Conservation (phyloP, 352 stramenopile genomes). For the Elongisporangium prolatum region DNA sequence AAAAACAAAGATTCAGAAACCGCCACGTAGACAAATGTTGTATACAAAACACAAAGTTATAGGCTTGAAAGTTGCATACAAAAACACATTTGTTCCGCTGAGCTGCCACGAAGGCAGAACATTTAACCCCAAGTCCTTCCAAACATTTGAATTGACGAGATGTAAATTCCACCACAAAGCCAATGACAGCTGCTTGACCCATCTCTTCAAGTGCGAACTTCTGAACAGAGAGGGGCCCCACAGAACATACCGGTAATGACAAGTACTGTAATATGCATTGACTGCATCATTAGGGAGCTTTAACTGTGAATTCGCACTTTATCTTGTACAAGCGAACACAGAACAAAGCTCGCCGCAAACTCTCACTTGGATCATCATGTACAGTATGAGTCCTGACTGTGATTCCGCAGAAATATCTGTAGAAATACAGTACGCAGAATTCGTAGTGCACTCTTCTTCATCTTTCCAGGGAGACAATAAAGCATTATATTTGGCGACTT, state of each 20-base stretch:
- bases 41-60: neutral
- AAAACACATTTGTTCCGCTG: neutral
- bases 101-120: neutral
- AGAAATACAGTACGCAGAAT: no score
- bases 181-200: neutral
- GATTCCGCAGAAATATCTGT: no score
- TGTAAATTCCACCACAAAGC: neutral
- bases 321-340: neutral
- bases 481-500: no score
- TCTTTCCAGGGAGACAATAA: no score
- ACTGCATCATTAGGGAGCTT: neutral
- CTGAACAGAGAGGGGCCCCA: neutral
- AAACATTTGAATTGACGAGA: neutral
- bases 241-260: no score
- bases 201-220: neutral
- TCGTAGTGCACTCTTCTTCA: no score
- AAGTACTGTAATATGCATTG: no score
- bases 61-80: no score
- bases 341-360: no score
- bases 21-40: neutral
- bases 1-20: neutral
- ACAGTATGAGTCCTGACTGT: no score
- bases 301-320: neutral
- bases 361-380: no score
- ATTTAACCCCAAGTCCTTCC: neutral